Percentiles rank a stretch among this genome's conserved stretches.
phyloP scores from a whole-genome alignment of 2,329 filamentous ascomycete species.

The Dryadomyces quercus-mongolicae region DNA sequence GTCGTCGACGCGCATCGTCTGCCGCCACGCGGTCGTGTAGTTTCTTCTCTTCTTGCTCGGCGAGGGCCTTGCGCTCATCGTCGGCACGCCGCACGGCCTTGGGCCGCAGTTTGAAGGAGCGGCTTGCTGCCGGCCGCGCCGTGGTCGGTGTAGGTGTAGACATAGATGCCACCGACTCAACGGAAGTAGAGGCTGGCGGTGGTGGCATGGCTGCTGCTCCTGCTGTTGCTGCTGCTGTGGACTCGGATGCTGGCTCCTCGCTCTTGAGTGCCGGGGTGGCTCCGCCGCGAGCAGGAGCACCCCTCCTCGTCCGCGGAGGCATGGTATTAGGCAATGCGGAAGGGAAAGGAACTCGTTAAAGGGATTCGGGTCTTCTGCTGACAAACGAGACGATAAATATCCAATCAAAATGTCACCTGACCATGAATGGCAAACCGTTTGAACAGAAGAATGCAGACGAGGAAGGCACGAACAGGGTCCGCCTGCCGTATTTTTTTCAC shows the following conservation, averaged over 20 bases:
- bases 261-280: neutral
- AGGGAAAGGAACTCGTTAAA: neutral
- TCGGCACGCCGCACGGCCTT: constrained; percentile 21
- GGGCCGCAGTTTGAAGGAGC: constrained; percentile 19
- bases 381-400: neutral
- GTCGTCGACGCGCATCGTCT: constrained; percentile 18
- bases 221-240: neutral
- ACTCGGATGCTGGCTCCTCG: neutral
- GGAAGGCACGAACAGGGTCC: neutral
- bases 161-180: neutral
- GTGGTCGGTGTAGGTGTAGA: neutral
- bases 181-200: too few relatives aligned
- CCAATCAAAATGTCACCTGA: neutral
- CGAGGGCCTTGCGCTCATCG: constrained; percentile 23
- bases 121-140: constrained; percentile 3
- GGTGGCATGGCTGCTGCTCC: neutral
- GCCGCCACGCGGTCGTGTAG: constrained; percentile 17
- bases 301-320: constrained; percentile 1
- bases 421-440: neutral
- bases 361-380: neutral
- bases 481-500: neutral
- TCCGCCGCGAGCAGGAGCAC: neutral
- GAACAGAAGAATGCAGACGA: neutral
- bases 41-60: constrained; percentile 21
- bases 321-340: neutral